Percentiles rank a stretch among this genome's conserved stretches.
Conservation (phyloP, 1,139 yeast genomes). For the Lodderomyces jiufengensis region DNA sequence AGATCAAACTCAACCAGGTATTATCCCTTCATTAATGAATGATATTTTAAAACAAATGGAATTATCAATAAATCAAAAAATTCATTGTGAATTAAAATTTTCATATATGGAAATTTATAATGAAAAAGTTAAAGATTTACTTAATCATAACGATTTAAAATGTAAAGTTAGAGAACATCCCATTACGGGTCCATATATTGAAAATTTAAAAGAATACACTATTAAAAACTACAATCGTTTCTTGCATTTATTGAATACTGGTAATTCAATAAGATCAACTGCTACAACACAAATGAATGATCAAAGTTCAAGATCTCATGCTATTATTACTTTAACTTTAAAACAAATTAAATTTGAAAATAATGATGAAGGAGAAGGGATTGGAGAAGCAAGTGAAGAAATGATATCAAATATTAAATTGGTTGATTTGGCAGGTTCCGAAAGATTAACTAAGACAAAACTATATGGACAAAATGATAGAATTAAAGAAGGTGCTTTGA, state of each 20-base stretch:
- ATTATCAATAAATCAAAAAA: slow-evolving; percentile 33
- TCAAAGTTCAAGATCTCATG: slow-evolving; percentile 73
- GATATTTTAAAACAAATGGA: slow-evolving; percentile 50
- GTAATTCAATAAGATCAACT: slow-evolving; percentile 54
- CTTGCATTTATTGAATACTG: slow-evolving; percentile 36
- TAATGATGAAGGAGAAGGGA: slow-evolving; percentile 14
- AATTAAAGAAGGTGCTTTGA: slow-evolving; percentile 68
- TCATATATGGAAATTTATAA: slow-evolving; percentile 73
- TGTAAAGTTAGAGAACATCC: slow-evolving; percentile 60
- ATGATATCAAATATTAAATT: slow-evolving; percentile 57
- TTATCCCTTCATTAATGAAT: slow-evolving; percentile 56
- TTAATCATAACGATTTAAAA: slow-evolving; percentile 25
- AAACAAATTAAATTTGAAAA: slow-evolving; percentile 48
- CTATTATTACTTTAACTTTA: slow-evolving; percentile 62
- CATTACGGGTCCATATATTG: slow-evolving; percentile 66
- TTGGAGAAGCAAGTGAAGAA: slow-evolving; percentile 53
- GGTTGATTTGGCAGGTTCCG: slow-evolving; percentile 84
- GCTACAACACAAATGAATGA: slow-evolving; percentile 71
- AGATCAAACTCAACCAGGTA: slow-evolving; percentile 41
- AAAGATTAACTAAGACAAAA: slow-evolving; percentile 61
- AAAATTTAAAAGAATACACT: slow-evolving; percentile 48
- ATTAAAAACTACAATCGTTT: slow-evolving; percentile 47
- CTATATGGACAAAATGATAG: slow-evolving; percentile 57
- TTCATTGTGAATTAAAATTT: slow-evolving; percentile 52
- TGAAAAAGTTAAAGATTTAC: slow-evolving; percentile 62